phyloP scores from a whole-genome alignment of 257 asterid genomes.

The Ballota nigra region DNA sequence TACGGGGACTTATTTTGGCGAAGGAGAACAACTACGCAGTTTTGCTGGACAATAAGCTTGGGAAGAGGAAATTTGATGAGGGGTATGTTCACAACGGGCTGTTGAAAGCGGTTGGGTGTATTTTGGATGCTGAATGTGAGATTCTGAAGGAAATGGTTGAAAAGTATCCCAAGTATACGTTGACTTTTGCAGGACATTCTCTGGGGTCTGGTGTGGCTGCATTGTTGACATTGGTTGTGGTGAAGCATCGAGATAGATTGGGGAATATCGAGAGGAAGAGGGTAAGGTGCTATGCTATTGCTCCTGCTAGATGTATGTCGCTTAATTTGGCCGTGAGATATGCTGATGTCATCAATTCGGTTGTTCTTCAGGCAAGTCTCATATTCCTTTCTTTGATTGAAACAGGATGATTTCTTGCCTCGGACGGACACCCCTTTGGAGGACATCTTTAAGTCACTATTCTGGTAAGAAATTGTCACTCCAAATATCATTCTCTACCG shows the following conservation, averaged over 20 bases:
- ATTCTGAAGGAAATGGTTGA: conserved; percentile 54
- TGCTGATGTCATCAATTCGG: conserved; percentile 85
- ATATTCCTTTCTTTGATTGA: conserved; percentile 14
- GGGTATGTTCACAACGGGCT: conserved; percentile 87
- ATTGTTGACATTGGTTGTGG: conserved; percentile 59
- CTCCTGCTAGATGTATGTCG: conserved; percentile 90
- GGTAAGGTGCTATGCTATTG: conserved; percentile 77
- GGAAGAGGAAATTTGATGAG: conserved; percentile 65
- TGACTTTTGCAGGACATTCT: conserved; percentile 80
- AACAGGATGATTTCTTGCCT: conserved; percentile 88
- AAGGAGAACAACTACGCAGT: conserved; percentile 78
- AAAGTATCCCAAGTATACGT: conserved; percentile 58
- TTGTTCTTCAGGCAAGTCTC: no score
- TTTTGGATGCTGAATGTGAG: conserved; percentile 58
- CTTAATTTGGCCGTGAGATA: conserved; percentile 80
- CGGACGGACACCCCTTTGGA: conserved; percentile 93
- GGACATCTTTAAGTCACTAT: conserved; percentile 83
- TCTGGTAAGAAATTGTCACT: conserved; percentile 49
- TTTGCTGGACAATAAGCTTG: conserved; percentile 72
- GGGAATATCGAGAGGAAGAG: conserved; percentile 70
- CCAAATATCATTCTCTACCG: neutral
- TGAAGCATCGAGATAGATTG: conserved; percentile 54
- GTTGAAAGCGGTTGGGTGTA: conserved; percentile 66
- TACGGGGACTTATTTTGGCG: conserved; percentile 78
- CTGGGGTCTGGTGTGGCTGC: conserved; percentile 92